A percentile compares a stretch with the other conserved stretches of the same genome.
Evolutionary conservation across 345 rosid genomes (phyloP).

Genomic region (Dimocarpus longan): DNA sequence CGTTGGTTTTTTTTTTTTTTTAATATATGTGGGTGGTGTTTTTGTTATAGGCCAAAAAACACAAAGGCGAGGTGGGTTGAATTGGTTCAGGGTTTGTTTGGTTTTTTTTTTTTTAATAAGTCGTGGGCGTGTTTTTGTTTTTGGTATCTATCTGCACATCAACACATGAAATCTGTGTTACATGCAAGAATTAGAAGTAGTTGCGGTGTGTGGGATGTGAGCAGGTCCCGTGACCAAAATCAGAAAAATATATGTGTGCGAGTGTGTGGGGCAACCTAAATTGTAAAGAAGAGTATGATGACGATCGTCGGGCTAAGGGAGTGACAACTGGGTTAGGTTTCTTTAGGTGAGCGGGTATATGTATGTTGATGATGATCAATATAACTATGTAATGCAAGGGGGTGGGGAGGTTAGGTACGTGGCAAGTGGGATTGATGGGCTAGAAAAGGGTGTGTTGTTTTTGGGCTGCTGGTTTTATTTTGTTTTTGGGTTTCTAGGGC

Average conservation of each 20-base stretch:
- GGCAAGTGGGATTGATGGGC: background rate
- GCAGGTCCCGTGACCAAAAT: conserved; percentile 31
- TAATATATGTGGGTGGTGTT: background rate
- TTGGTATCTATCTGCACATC: background rate
- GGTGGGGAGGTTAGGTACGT: background rate
- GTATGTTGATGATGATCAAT: background rate
- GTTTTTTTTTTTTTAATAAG: background rate
- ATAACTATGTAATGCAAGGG: no score
- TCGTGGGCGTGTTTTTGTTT: background rate
- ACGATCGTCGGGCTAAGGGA: background rate
- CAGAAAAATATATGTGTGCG: background rate
- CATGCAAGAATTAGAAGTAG: background rate
- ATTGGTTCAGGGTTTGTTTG: background rate
- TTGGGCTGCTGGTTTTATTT: no score
- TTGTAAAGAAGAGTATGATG: background rate
- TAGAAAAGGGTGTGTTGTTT: no score
- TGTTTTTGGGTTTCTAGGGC: no score
- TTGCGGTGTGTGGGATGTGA: background rate
- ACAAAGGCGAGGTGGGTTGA: background rate
- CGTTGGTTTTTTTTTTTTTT: conserved; percentile 18
- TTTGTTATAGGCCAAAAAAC: background rate
- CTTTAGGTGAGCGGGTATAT: background rate
- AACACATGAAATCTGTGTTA: background rate
- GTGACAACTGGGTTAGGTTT: background rate
- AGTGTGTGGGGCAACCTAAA: background rate